phyloP scores from a whole-genome alignment of 106 monocot species.

The Phalaenopsis aphrodite region DNA sequence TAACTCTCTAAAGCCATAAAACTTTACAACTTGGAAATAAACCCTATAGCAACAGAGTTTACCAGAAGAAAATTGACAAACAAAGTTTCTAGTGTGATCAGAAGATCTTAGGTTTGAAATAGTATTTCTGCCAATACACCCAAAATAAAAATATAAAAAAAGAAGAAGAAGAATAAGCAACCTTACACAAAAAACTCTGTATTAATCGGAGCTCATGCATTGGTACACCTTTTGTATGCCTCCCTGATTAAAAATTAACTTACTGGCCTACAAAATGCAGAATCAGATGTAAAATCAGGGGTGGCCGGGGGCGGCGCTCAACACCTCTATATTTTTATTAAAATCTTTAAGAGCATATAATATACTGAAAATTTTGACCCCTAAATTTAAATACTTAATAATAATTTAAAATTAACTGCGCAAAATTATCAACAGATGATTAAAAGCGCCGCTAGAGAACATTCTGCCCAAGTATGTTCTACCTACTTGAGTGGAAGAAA shows the following conservation, averaged over 20 bases:
- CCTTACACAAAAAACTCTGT: not conserved
- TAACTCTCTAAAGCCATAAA: not conserved
- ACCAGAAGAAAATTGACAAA: not conserved
- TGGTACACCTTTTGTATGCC: not conserved
- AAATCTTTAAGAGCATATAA: too few relatives aligned
- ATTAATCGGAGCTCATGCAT: not conserved
- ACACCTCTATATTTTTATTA: too few relatives aligned
- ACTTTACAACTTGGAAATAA: not conserved
- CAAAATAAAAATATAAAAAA: not conserved
- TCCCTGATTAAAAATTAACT: not conserved
- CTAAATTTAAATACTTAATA: too few relatives aligned
- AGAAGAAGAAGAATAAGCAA: too few relatives aligned
- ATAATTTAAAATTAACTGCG: too few relatives aligned
- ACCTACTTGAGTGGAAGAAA: conserved; percentile 95
- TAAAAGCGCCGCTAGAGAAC: not conserved
- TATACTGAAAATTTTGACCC: too few relatives aligned
- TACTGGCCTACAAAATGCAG: not conserved
- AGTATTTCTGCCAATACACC: not conserved
- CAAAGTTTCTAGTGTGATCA: too few relatives aligned
- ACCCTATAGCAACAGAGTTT: not conserved
- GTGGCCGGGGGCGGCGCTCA: too few relatives aligned
- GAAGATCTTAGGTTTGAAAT: too few relatives aligned
- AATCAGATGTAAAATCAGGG: not conserved
- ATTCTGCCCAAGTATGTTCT: not conserved
- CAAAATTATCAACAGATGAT: not conserved